A percentile compares a stretch with the other conserved stretches of the same genome.
Conservation (phyloP, 1,284 basidiomycete species). For the Leccinum cinnamomeum region DNA sequence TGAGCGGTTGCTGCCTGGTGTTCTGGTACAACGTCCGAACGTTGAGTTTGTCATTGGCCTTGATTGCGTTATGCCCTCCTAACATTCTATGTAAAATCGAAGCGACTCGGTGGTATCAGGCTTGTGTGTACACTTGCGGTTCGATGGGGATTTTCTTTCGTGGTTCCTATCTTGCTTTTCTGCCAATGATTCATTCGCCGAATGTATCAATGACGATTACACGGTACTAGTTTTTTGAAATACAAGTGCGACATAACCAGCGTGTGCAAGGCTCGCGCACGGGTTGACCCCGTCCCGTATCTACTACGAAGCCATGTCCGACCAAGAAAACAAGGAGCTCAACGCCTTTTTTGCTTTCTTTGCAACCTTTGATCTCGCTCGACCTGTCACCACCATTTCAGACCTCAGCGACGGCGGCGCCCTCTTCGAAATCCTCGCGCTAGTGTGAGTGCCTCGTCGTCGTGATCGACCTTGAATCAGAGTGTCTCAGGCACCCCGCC, state of each 20-base stretch:
- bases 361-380: constrained; percentile 64
- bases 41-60: background rate
- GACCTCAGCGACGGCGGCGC: constrained; percentile 77
- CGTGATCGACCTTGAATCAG: background rate
- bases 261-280: background rate
- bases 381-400: constrained; percentile 56
- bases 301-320: constrained; percentile 38
- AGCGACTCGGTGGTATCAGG: background rate
- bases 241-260: background rate
- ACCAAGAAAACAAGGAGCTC: constrained; percentile 60
- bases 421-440: constrained; percentile 67
- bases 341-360: constrained; percentile 80
- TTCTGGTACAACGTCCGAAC: background rate
- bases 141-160: no score
- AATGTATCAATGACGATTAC: no score
- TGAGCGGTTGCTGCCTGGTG: constrained; percentile 11
- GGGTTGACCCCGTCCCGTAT: background rate
- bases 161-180: no score
- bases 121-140: background rate
- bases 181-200: no score
- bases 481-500: constrained; percentile 13
- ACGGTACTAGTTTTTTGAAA: background rate
- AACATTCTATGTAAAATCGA: background rate
- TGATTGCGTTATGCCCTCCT: background rate
- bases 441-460: constrained; percentile 55